phyloP scores from a whole-genome alignment of 2,329 filamentous ascomycete genomes.

The Phaeosphaeriaceae sp. region DNA sequence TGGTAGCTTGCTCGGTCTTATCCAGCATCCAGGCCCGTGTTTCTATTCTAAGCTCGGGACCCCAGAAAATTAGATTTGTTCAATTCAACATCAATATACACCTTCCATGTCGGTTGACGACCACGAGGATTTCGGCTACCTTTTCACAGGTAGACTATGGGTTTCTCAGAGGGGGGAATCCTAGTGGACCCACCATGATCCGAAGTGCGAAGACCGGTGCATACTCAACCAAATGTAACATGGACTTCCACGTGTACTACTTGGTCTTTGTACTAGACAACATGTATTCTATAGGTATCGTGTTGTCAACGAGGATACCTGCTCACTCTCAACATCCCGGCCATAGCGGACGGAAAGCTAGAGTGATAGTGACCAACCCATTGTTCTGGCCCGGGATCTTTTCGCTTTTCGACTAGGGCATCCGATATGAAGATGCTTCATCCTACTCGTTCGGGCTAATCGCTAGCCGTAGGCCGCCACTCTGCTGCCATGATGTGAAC shows the following conservation, averaged over 20 bases:
- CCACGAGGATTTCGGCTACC: conserved; percentile 14
- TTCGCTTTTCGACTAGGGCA: conserved; percentile 14
- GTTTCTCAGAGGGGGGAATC: conserved; percentile 11
- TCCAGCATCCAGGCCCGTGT: conserved; percentile 27
- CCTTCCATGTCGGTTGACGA: conserved; percentile 24
- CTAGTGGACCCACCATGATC: conserved; percentile 13
- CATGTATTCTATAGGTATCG: background rate
- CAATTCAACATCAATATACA: conserved; percentile 40
- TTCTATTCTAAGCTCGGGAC: conserved; percentile 41
- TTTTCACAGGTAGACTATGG: conserved; percentile 18
- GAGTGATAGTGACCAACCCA: conserved; percentile 13
- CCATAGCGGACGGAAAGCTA: conserved; percentile 14
- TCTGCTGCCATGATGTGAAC: conserved; percentile 14
- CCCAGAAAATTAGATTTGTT: conserved; percentile 36
- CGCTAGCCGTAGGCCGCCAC: conserved; percentile 10
- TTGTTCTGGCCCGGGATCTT: conserved; percentile 16
- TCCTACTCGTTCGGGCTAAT: conserved; percentile 10
- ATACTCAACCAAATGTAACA: background rate
- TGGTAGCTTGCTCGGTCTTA: conserved; percentile 16
- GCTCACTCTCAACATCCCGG: conserved; percentile 11
- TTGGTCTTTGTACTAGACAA: conserved; percentile 5
- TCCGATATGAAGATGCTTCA: conserved; percentile 23
- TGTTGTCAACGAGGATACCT: background rate
- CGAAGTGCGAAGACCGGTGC: conserved; percentile 11
- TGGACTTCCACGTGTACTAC: conserved; percentile 10